Conservation (phyloP, 805 yeast species). For the Zygosaccharomyces kombuchaensis region DNA sequence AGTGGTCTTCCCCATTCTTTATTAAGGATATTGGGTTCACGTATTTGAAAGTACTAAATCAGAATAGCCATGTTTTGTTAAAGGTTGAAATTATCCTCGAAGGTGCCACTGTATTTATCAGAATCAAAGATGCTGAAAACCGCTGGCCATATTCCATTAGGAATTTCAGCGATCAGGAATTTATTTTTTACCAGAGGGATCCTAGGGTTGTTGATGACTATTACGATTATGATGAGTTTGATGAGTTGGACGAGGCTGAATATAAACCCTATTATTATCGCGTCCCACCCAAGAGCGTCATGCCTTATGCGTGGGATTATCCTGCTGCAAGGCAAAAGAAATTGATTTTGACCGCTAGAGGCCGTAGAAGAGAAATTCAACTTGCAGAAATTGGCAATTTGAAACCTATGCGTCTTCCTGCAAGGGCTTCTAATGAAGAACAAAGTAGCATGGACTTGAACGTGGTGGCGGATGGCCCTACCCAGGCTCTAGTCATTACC, state of each 20-base stretch:
- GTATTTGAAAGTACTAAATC: constrained; percentile 63
- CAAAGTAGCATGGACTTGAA: constrained; percentile 71
- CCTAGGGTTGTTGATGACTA: constrained; percentile 45
- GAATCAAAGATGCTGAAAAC: constrained; percentile 63
- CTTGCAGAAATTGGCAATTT: constrained; percentile 90
- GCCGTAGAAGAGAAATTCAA: constrained; percentile 72
- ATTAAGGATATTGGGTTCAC: constrained; percentile 81
- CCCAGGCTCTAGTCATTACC: constrained; percentile 80
- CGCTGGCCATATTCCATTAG: constrained; percentile 92
- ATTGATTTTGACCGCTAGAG: constrained; percentile 64
- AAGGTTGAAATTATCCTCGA: constrained; percentile 75
- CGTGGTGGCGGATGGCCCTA: constrained; percentile 95
- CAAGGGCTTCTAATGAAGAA: constrained; percentile 36
- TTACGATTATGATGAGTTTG: constrained; percentile 50
- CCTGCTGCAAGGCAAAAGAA: constrained; percentile 89
- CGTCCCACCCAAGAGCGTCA: constrained; percentile 84
- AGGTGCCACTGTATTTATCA: constrained; percentile 74
- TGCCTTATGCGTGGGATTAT: constrained; percentile 98
- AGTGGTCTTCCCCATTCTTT: constrained; percentile 86
- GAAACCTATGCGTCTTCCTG: constrained; percentile 76
- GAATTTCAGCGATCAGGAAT: constrained; percentile 84
- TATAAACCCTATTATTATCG: constrained; percentile 77
- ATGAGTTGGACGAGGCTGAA: constrained; percentile 49
- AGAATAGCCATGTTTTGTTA: constrained; percentile 64
- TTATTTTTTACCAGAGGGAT: constrained; percentile 79